phyloP scores from a whole-genome alignment of 2,329 filamentous ascomycete species.

The Shiraia bambusicola region DNA sequence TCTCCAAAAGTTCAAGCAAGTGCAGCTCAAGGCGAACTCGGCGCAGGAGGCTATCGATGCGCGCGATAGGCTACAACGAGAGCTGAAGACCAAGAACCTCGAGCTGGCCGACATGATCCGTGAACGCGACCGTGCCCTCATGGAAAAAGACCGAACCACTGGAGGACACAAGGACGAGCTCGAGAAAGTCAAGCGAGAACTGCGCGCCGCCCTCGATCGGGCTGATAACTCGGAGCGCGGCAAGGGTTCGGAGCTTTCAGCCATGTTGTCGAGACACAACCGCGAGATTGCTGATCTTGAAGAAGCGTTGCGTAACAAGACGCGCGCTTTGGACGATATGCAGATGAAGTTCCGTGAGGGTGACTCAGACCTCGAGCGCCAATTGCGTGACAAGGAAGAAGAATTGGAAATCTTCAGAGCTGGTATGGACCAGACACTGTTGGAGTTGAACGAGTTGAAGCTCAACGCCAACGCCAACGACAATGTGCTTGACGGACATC shows the following conservation, averaged over 20 bases:
- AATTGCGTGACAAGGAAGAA: constrained; percentile 91
- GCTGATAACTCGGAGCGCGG: constrained; percentile 89
- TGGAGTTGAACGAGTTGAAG: constrained; percentile 88
- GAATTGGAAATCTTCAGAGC: constrained; percentile 98
- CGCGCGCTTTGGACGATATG: constrained; percentile 79
- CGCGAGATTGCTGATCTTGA: constrained; percentile 96
- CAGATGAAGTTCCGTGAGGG: constrained; percentile 77
- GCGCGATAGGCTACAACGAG: constrained; percentile 91
- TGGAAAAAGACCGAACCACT: constrained; percentile 85
- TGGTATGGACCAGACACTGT: constrained; percentile 92
- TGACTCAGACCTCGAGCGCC: constrained; percentile 79
- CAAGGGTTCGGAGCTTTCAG: constrained; percentile 93
- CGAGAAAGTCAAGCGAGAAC: constrained; percentile 90
- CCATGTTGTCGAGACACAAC: constrained; percentile 94
- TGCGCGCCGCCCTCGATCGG: constrained; percentile 86
- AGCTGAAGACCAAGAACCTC: constrained; percentile 99
- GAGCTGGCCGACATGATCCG: constrained; percentile 98
- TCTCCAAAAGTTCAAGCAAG: constrained; percentile 91
- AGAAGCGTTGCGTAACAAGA: constrained; percentile 85
- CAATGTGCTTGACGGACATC: constrained; percentile 80
- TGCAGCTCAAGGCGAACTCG: constrained; percentile 94
- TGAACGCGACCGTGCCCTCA: constrained; percentile 87
- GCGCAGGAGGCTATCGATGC: constrained; percentile 95
- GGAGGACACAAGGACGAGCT: constrained; percentile 90
- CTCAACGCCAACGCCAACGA: constrained; percentile 64